phyloP scores from a whole-genome alignment of 108 stramenopile genomes.

The Skeletonema potamos region DNA sequence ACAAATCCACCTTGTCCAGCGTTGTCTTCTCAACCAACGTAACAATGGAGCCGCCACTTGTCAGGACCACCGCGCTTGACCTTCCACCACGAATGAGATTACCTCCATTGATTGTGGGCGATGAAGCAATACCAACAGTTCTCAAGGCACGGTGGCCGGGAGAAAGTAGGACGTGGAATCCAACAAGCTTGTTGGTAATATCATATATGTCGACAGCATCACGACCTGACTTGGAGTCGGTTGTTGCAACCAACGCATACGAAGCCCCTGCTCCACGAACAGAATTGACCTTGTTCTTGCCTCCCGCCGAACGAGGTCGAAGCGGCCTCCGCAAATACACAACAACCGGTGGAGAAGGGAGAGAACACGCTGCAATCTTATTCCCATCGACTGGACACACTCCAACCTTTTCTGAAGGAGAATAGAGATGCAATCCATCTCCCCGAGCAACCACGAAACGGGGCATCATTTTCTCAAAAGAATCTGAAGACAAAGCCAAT shows the following conservation, averaged over 20 bases:
- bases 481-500: neutral
- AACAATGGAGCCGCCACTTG: constrained; percentile 83
- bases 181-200: constrained; percentile 80
- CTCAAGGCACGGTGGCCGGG: constrained; percentile 79
- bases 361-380: constrained; percentile 63
- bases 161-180: constrained; percentile 79
- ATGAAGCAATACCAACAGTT: constrained; percentile 65
- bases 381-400: constrained; percentile 82
- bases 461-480: constrained; percentile 16
- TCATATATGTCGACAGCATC: constrained; percentile 89
- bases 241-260: constrained; percentile 77
- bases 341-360: constrained; percentile 57
- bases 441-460: constrained; percentile 56
- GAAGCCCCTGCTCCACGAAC: constrained; percentile 45
- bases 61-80: constrained; percentile 72
- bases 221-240: constrained; percentile 77
- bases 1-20: constrained; percentile 82
- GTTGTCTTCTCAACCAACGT: constrained; percentile 87
- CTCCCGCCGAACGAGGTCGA: neutral
- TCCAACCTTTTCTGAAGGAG: constrained; percentile 65
- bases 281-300: neutral
- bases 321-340: constrained; percentile 24
- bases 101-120: constrained; percentile 44
- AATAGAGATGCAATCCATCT: constrained; percentile 83
- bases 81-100: constrained; percentile 55